phyloP scores from a whole-genome alignment of 441 rosid species.

The Gossypium trilobum region DNA sequence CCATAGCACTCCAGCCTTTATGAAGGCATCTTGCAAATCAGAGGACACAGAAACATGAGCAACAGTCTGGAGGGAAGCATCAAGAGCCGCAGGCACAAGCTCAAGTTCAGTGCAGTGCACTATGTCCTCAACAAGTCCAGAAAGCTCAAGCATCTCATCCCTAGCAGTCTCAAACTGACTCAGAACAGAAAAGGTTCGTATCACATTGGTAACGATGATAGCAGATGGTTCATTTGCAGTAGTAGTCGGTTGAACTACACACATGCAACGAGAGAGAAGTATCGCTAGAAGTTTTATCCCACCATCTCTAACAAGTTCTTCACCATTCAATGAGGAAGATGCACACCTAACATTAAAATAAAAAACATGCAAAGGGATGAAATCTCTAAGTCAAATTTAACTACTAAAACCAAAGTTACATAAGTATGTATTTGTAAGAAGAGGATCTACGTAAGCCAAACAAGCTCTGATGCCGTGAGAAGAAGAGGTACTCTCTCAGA shows the following conservation, averaged over 20 bases:
- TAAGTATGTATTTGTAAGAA: slow-evolving; percentile 12
- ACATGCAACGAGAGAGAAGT: slow-evolving; percentile 93
- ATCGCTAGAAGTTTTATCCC: slow-evolving; percentile 83
- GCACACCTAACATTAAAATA: slow-evolving; percentile 56
- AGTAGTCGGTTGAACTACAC: slow-evolving; percentile 93
- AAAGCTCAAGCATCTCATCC: slow-evolving; percentile 59
- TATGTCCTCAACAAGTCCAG: slow-evolving; percentile 75
- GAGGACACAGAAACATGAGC: slow-evolving; percentile 76
- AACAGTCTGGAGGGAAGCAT: slow-evolving; percentile 83
- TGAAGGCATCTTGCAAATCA: slow-evolving; percentile 71
- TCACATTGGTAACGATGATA: slow-evolving; percentile 79
- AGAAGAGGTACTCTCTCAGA: slow-evolving; percentile 88
- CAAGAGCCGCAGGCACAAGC: slow-evolving; percentile 85
- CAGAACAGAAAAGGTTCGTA: slow-evolving; percentile 78
- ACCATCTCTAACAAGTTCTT: slow-evolving; percentile 95
- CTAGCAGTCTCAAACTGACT: slow-evolving; percentile 94
- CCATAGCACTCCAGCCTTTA: slow-evolving; percentile 94
- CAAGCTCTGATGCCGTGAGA: slow-evolving; percentile 96
- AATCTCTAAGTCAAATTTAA: slow-evolving; percentile 6
- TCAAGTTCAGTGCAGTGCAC: slow-evolving; percentile 98
- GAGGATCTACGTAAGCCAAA: slow-evolving; percentile 72
- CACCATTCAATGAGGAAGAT: slow-evolving; percentile 92
- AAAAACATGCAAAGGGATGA: slow-evolving; percentile 12
- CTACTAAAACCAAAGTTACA: slow-evolving; percentile 8
- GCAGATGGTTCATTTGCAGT: slow-evolving; percentile 86